Base-by-base conservation (phyloP, 2,329 filamentous ascomycete genomes). In the Penicillium sp. region DNA sequence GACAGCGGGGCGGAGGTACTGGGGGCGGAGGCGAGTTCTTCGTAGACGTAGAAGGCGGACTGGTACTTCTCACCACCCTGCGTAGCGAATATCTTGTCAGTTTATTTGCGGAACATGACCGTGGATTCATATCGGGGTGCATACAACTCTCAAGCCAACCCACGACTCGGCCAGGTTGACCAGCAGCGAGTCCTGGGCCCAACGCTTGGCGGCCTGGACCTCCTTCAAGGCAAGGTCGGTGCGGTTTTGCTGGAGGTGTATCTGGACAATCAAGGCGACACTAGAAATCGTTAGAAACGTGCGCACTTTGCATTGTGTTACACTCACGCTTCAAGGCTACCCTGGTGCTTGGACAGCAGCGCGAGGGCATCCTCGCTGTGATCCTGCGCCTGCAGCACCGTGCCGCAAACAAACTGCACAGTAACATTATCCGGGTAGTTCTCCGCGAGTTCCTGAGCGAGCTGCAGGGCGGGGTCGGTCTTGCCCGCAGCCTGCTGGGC, bases 51-150 rank as follows among this genome's bases (percentile, higher is more conserved):
- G 75, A 95, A 97, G 16, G 92, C 87, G 68, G 94, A 89, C 68
- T 97, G 94, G 74, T 97, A 97, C 71, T 90, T 94, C 63, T 96
- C 91, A 61, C 92, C 92, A 67, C 92, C 92, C 88, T 95, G 55
- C 30, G 18, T 0, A 36, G 28, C 22, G 25, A 13, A 20, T 2
- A 25, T 0, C 8, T 8, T 39, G 27, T 45, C n/a, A 24, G 14
- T 27, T n/a, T 31, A 18, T 24, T 8, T 14, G 13, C 25, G 35
- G 4, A 8, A 25, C 1, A 33, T 14, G 7, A 35, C 36, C 3
- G 13, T 2, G 31, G 22, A 40, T 31, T 27, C 13, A 10, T n/a
- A 5, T n/a, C 18, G 24, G 14, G 28, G 48, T 43, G 76, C 81
- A 56, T 81, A 94, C 90, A 73, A 92, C 79, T 71, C 94, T 82